Evolutionary conservation across 495 filamentous ascomycete species (phyloP), one percentile per base, ranked within the genome.

Genomic region (Hyaloscypha hepaticicola): DNA sequence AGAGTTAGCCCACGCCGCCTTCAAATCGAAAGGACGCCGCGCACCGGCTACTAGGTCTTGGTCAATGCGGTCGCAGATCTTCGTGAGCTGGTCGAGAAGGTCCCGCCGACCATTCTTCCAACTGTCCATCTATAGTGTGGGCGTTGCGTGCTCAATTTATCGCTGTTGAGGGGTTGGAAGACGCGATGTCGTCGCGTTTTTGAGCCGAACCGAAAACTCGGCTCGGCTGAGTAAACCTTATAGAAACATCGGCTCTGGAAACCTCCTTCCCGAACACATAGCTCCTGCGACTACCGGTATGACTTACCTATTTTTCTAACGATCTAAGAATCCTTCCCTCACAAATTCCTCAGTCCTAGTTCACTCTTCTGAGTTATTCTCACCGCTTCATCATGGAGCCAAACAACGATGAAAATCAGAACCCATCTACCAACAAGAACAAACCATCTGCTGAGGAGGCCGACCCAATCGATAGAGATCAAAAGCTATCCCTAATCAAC

Each of bases 51-150:
- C 58, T 11, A 70, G 7, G 29, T 66, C 53, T n/a, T 28, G 25
- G 7, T 50, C 67, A 63, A 72, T 64, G 2, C 48, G 48, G 55
- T 70, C 50, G 38, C 45, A 72, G 34, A 66, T 29, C 38, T 45
- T 62, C 5, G 31, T 65, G 14, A 72, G 24, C 31, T 64, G 64
- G 45, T 66, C 67, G 0, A 69, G 49, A 3, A 72, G 29, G 12
- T 65, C 65, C 24, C 45, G 22, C 7, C 65, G 60, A 26, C 67
- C 70, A 51, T 58, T 63, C 49, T 53, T 25, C 70, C 64, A 72
- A 27, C 61, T 69, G 14, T 72, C 62, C 70, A 72, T 69, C 25
- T 45, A 3, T 16, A 45, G 38, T 16, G 38, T 45, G 1, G 16
- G 11, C 19, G 38, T 45, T 45, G 38, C 38, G 38, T 45, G 38